These are phyloP conservation scores for Odonthalia washingtoniensis DNA, from an alignment of 31 red algal genomes.

Conservation along the genomic window DNA sequence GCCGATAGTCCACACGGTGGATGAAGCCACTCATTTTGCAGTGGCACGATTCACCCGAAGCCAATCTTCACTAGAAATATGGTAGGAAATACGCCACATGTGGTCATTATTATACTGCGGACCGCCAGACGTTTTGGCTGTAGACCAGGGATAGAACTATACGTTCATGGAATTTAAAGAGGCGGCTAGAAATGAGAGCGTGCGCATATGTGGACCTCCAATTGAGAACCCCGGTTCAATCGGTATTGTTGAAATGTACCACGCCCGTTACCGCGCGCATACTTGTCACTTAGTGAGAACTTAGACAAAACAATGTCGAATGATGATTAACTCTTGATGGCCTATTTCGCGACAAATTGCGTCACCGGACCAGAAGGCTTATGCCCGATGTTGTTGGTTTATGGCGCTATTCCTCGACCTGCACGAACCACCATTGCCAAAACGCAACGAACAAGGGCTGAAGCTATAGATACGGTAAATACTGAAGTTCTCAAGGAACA, in stretches of 20 bases:
- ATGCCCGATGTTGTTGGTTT: too few species aligned
- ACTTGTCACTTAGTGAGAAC: background rate
- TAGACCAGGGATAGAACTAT: background rate
- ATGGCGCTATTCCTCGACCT: constrained; percentile 15
- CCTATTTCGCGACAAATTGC: constrained; percentile 17
- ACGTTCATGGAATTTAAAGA: background rate
- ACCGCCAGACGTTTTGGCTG: too few species aligned
- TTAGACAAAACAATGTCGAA: too few species aligned
- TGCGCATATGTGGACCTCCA: constrained; percentile 12
- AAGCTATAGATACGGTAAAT: constrained; percentile 11
- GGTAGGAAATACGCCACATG: background rate
- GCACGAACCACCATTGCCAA: background rate
- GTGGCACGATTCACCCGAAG: background rate
- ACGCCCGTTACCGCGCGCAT: constrained; percentile 6
- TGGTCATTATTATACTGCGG: background rate
- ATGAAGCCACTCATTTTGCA: background rate
- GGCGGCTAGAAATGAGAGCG: background rate
- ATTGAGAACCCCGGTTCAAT: constrained; percentile 37
- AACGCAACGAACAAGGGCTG: background rate
- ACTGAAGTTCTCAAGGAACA: constrained; percentile 23
- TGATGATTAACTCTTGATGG: constrained; percentile 11
- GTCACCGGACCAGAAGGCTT: constrained; percentile 41
- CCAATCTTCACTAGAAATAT: background rate
- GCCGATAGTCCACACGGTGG: background rate
- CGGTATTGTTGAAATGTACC: constrained; percentile 36